These are phyloP conservation scores for Exophiala viscosa DNA, from an alignment of 2,329 filamentous ascomycete species.

Conservation along the genomic window DNA sequence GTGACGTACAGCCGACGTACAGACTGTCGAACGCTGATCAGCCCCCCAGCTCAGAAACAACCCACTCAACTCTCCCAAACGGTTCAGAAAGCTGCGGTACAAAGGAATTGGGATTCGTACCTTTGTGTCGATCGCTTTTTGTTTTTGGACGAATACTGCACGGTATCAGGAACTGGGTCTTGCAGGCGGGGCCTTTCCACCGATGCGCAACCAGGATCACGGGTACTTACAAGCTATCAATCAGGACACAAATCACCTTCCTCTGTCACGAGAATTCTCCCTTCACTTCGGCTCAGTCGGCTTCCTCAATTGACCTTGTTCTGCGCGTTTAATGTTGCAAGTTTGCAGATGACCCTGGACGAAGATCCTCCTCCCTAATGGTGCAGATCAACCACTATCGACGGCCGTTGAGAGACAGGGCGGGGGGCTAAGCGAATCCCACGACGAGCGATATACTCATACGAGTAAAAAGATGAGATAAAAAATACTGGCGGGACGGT, in stretches of 20 bases:
- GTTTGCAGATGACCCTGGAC: constrained; percentile 8
- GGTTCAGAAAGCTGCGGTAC: background rate
- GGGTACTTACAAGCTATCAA: background rate
- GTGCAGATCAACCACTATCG: constrained; percentile 18
- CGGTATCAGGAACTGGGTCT: constrained; percentile 13
- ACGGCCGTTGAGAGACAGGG: constrained; percentile 3
- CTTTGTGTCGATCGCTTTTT: background rate
- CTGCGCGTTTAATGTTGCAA: constrained; percentile 4
- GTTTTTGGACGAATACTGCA: constrained; percentile 7
- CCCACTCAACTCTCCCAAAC: background rate
- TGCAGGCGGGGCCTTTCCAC: constrained; percentile 2
- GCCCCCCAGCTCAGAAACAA: background rate
- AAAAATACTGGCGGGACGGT: no score
- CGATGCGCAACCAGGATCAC: constrained; percentile 6
- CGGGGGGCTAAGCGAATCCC: background rate
- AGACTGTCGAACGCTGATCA: constrained; percentile 4
- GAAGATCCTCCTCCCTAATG: constrained; percentile 11
- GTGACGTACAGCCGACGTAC: constrained; percentile 20
- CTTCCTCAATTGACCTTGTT: constrained; percentile 7
- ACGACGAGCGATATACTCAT: background rate
- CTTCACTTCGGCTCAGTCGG: constrained; percentile 13
- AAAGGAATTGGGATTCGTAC: background rate
- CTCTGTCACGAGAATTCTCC: no score
- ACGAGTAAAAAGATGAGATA: background rate
- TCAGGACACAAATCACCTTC: no score